Evolutionary conservation across 1,284 basidiomycete genomes (phyloP).

Genomic region (Singerocomus rubriflavus): DNA sequence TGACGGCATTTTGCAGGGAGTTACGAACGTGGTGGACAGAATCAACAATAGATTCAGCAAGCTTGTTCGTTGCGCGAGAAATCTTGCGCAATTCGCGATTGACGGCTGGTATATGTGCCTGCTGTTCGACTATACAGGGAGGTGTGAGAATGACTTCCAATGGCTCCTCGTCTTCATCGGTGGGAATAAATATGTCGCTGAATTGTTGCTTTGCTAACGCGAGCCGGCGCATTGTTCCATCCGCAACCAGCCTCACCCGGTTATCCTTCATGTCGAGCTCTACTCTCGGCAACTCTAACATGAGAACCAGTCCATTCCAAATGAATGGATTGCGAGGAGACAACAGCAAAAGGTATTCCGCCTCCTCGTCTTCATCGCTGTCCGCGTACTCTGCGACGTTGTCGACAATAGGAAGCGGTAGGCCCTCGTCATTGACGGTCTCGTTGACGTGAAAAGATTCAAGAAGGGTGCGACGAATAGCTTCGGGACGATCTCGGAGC

Average conservation of each 20-base stretch:
- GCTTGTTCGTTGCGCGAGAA: constrained; percentile 80
- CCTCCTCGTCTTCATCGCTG: constrained; percentile 53
- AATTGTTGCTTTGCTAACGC: constrained; percentile 80
- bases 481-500: constrained; percentile 81
- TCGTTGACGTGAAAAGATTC: constrained; percentile 82
- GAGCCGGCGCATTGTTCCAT: constrained; percentile 81
- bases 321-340: constrained; percentile 87
- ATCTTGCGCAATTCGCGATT: constrained; percentile 92
- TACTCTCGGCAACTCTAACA: constrained; percentile 65
- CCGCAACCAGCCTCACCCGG: constrained; percentile 81
- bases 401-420: constrained; percentile 43
- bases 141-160: constrained; percentile 42
- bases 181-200: constrained; percentile 56
- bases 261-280: constrained; percentile 82
- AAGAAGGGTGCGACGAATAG: constrained; percentile 78
- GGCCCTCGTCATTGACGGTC: constrained; percentile 51
- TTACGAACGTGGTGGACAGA: constrained; percentile 83
- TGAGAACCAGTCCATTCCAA: constrained; percentile 91
- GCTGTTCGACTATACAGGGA: constrained; percentile 77
- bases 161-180: constrained; percentile 59
- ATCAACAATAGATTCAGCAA: constrained; percentile 92
- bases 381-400: constrained; percentile 46
- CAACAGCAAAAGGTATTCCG: constrained; percentile 79
- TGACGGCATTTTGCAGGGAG: constrained; percentile 58
- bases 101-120: constrained; percentile 89